Percentiles rank a stretch among this genome's conserved stretches.
These are phyloP conservation scores for Dioscorea dumetorum DNA, from an alignment of 106 monocot genomes.

Conservation along the genomic window DNA sequence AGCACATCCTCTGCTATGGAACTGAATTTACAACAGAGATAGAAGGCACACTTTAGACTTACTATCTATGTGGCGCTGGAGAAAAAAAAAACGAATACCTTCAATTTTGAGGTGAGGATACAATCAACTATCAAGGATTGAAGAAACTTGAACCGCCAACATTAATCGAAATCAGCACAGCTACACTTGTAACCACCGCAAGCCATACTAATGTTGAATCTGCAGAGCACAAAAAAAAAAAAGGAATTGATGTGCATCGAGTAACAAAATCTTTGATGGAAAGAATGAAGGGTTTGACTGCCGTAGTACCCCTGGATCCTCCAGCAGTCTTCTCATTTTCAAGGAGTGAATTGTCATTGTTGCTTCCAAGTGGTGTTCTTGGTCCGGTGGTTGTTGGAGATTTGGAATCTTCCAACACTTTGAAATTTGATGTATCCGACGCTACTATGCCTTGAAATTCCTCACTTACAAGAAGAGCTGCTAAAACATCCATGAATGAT, in stretches of 20 bases:
- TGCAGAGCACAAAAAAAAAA: conserved; percentile 16
- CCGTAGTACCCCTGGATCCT: conserved; percentile 20
- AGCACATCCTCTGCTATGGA: not conserved
- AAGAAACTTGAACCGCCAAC: conserved; percentile 63
- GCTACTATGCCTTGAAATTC: conserved; percentile 96
- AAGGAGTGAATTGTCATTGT: conserved; percentile 21
- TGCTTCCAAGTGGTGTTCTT: conserved; percentile 4
- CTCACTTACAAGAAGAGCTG: conserved; percentile 89
- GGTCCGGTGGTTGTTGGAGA: conserved; percentile 14
- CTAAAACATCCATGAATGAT: conserved; percentile 77
- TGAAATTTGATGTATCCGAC: conserved; percentile 52
- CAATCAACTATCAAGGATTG: conserved; percentile 51
- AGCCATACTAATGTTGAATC: conserved; percentile 73
- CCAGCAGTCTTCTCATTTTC: conserved; percentile 28
- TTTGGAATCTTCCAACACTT: conserved; percentile 20
- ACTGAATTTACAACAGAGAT: not conserved
- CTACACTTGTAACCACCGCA: conserved; percentile 63
- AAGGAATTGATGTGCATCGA: too few relatives aligned
- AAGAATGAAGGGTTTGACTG: too few relatives aligned
- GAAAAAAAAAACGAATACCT: not conserved
- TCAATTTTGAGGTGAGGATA: not conserved
- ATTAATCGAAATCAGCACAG: conserved; percentile 64
- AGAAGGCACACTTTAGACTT: not conserved
- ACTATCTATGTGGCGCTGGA: not conserved
- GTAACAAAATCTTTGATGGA: too few relatives aligned